phyloP scores from a whole-genome alignment of 225 moss, liverwort and hornwort species.

The Straminergon stramineum region DNA sequence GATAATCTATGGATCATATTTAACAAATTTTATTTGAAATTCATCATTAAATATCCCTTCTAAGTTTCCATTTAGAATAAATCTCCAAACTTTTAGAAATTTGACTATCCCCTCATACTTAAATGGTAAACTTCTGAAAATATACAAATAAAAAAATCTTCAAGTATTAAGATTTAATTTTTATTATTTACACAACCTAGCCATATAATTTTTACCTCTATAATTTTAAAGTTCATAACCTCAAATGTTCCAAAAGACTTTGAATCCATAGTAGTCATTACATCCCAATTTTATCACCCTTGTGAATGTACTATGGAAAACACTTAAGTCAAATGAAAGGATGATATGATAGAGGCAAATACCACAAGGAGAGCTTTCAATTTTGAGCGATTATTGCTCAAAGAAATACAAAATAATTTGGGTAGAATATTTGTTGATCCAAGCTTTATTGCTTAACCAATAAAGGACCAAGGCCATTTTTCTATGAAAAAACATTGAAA shows the following conservation, averaged over 20 bases:
- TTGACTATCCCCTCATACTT: no score
- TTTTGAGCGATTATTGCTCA: neutral
- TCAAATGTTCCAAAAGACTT: neutral
- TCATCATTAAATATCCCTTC: no score
- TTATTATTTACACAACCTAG: no score
- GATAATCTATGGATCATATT: no score
- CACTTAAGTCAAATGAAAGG: accelerated
- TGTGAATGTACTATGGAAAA: neutral
- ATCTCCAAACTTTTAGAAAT: no score
- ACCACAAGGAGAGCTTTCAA: neutral
- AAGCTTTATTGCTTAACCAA: neutral
- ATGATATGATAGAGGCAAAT: neutral
- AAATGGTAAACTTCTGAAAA: no score
- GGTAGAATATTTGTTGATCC: neutral
- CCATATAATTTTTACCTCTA: neutral
- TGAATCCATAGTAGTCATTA: neutral
- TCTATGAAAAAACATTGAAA: no score
- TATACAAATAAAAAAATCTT: no score
- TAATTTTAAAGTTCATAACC: neutral
- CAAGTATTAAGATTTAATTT: no score
- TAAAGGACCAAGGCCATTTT: no score
- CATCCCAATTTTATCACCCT: neutral
- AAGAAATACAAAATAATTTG: neutral
- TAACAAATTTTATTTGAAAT: no score
- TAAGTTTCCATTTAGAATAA: no score